phyloP scores from a whole-genome alignment of 2,329 filamentous ascomycete species.

The Elsinoe necatrix region DNA sequence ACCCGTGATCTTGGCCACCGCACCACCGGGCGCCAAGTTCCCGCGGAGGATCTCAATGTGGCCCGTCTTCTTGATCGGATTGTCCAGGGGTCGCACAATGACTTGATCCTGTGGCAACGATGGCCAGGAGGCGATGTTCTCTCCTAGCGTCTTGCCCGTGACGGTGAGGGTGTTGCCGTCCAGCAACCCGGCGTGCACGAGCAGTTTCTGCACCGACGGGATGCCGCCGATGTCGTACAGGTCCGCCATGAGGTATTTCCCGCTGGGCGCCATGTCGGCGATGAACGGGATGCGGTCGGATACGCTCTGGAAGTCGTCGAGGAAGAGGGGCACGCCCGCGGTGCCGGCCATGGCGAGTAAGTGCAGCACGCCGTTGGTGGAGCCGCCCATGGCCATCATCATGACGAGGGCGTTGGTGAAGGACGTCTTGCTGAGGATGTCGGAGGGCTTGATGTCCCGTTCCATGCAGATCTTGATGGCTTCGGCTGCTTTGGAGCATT shows the following conservation, averaged over 20 bases:
- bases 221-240: constrained; percentile 79
- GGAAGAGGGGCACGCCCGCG: constrained; percentile 64
- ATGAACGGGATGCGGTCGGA: constrained; percentile 78
- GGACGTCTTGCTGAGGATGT: constrained; percentile 68
- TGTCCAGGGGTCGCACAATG: constrained; percentile 71
- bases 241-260: constrained; percentile 80
- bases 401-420: constrained; percentile 86
- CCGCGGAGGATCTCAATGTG: constrained; percentile 83
- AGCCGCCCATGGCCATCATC: constrained; percentile 86
- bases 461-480: constrained; percentile 74
- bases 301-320: constrained; percentile 76
- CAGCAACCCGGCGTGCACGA: constrained; percentile 66
- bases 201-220: constrained; percentile 74
- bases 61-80: constrained; percentile 78
- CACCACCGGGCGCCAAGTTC: constrained; percentile 79
- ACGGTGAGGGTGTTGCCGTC: constrained; percentile 73
- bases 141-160: constrained; percentile 72
- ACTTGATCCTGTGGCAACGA: constrained; percentile 68
- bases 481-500: constrained; percentile 72
- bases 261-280: constrained; percentile 74
- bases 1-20: constrained; percentile 92
- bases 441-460: constrained; percentile 69
- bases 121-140: constrained; percentile 72
- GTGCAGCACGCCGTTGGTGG: constrained; percentile 81
- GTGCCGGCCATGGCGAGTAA: constrained; percentile 85